Conservation (phyloP, 1,139 yeast genomes). For the Yamadazyma siamensis region DNA sequence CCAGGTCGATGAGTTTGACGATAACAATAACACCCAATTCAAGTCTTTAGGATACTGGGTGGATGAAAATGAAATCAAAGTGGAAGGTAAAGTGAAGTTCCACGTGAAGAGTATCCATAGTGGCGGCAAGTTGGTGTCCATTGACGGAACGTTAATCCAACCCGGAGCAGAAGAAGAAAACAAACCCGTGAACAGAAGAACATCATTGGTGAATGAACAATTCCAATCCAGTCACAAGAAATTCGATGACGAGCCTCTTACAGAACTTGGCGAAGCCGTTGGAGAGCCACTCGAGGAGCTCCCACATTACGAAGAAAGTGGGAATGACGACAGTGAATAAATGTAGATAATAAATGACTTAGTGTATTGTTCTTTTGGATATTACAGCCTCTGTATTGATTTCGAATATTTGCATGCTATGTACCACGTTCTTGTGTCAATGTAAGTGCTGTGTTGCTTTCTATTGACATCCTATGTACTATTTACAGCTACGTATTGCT, state of each 20-base stretch:
- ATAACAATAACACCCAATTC: slow-evolving; percentile 20
- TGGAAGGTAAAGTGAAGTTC: slow-evolving; percentile 80
- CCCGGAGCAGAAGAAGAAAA: slow-evolving; percentile 60
- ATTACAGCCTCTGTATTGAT: too few species aligned
- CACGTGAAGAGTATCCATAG: slow-evolving; percentile 70
- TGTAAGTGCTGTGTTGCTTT: too few species aligned
- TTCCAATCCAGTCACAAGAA: slow-evolving; percentile 31
- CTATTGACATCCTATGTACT: too few species aligned
- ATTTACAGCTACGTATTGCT: too few species aligned
- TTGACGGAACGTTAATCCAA: slow-evolving; percentile 76
- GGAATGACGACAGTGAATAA: slow-evolving; percentile 23
- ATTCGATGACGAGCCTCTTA: slow-evolving; percentile 43
- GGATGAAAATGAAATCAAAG: slow-evolving; percentile 65
- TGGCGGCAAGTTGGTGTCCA: slow-evolving; percentile 76
- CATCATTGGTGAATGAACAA: slow-evolving; percentile 13
- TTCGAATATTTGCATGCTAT: neutral
- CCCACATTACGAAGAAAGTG: slow-evolving; percentile 19
- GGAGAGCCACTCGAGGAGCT: slow-evolving; percentile 21
- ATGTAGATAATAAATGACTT: too few species aligned
- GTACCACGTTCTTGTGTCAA: too few species aligned
- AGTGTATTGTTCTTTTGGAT: too few species aligned
- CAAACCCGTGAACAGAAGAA: slow-evolving; percentile 45
- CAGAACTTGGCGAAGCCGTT: too few species aligned
- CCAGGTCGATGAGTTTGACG: slow-evolving; percentile 56
- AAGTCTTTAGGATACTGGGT: slow-evolving; percentile 82